Evolutionary conservation across 495 filamentous ascomycete genomes (phyloP).

Genomic region (Xanthoparmelia taractica): DNA sequence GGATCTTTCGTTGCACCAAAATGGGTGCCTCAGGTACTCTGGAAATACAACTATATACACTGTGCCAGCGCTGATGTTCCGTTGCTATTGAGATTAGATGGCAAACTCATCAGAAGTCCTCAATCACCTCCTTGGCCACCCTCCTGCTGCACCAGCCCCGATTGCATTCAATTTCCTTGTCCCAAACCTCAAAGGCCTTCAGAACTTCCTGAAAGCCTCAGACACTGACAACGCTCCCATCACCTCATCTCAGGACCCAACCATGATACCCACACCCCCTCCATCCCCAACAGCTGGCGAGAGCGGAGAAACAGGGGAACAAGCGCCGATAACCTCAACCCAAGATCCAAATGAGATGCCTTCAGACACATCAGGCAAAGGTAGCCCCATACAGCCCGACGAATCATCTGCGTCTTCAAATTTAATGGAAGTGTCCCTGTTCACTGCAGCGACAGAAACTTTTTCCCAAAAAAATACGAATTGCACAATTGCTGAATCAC

Average conservation of each 20-base stretch:
- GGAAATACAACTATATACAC: neutral
- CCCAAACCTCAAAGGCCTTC: slow-evolving; percentile 77
- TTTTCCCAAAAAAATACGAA: slow-evolving; percentile 92
- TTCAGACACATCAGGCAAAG: slow-evolving; percentile 21
- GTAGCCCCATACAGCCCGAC: slow-evolving; percentile 5
- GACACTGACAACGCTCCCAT: slow-evolving; percentile 24
- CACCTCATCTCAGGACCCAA: slow-evolving; percentile 30
- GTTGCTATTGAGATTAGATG: slow-evolving; percentile 54
- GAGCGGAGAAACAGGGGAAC: slow-evolving; percentile 26
- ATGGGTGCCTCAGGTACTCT: slow-evolving; percentile 88
- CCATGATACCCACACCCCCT: slow-evolving; percentile 27
- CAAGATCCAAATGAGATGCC: slow-evolving; percentile 38
- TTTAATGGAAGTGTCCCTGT: slow-evolving; percentile 75
- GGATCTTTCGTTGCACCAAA: slow-evolving; percentile 92
- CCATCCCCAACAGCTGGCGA: slow-evolving; percentile 16
- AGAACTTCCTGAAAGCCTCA: slow-evolving; percentile 39
- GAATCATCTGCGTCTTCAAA: slow-evolving; percentile 30
- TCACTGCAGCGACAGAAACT: slow-evolving; percentile 83
- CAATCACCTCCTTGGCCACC: slow-evolving; percentile 54
- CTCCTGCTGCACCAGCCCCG: slow-evolving; percentile 51
- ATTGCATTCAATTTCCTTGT: slow-evolving; percentile 91
- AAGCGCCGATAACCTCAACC: slow-evolving; percentile 36
- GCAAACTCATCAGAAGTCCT: slow-evolving; percentile 81
- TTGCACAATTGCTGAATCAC: slow-evolving; percentile 72
- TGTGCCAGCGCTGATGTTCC: neutral